Base-by-base conservation (phyloP, 495 filamentous ascomycete species). In the Astrothelium macrocarpum region DNA sequence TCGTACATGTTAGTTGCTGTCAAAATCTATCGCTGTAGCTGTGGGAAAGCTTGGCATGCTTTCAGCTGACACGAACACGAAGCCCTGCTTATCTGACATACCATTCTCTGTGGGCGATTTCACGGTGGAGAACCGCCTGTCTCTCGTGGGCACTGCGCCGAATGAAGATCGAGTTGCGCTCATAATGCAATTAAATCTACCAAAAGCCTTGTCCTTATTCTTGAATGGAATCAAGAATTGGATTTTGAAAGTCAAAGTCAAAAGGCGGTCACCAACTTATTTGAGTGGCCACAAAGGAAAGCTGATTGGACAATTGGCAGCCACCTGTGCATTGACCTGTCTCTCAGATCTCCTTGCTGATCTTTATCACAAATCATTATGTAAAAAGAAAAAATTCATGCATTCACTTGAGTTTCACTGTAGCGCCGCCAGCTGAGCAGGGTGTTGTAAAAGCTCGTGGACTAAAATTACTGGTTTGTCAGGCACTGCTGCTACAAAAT, bases 71-170 rank as follows among this genome's bases (percentile, higher is more conserved):
- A 59, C 45, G 1, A 23, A 32, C 63, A 5, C 29, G 32, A 53
- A 28, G 14, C 42, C 36, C 34, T 39, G 34, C 36, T 42, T 20
- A 32, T n/a, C 36, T n/a, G 14, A 65, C 70, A 63, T 65, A 73
- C 71, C 71, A 62, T 60, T 73, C 14, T 71, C 71, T 34, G 60
- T 68, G 1, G 64, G 63, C 28, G 68, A 66, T 43, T 73, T 73
- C 32, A 46, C 62, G 1, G 64, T 63, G 2, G 69, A 71, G 36
- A 73, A 73, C 23, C 71, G 59, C 59, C 71, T 39, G 29, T 70
- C 65, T 18, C 62, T 67, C 14, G 62, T 56, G 5, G 49, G 49
- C 9, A 56, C 20, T 28, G 49, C 49, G 11, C 49, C 49, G 20
- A 56, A 26, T 5, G 49, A 56, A 56, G 49, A 12, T 29, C 49